phyloP scores from a whole-genome alignment of 2,329 filamentous ascomycete genomes.

The Apiospora aurea region DNA sequence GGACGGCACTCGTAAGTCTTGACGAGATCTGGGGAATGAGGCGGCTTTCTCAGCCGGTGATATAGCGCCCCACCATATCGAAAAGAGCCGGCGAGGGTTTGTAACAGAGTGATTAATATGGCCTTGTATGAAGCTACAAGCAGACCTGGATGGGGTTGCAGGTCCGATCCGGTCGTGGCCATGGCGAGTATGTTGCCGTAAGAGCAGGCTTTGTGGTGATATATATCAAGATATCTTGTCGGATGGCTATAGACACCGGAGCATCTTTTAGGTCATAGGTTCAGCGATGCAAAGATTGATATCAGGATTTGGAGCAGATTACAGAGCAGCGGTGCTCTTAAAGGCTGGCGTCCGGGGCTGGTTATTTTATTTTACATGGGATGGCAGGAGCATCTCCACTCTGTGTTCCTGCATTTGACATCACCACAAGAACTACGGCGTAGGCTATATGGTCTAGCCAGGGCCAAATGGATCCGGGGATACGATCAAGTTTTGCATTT shows the following conservation, averaged over 20 bases:
- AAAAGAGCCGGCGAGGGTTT: conserved; percentile 25
- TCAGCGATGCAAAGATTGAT: background rate
- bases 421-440: background rate
- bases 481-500: background rate
- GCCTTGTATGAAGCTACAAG: conserved; percentile 1
- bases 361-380: conserved; percentile 3
- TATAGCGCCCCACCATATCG: conserved; percentile 38
- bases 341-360: background rate
- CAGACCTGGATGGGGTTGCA: background rate
- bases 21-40: conserved; percentile 39
- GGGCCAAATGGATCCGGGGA: background rate
- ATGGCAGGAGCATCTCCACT: conserved; percentile 16
- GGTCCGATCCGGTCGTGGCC: background rate
- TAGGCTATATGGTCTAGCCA: background rate
- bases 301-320: background rate
- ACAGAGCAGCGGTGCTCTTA: background rate
- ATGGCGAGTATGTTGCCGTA: background rate
- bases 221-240: background rate
- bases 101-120: conserved; percentile 1
- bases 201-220: background rate
- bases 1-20: conserved; percentile 46
- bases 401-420: background rate
- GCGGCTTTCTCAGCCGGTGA: conserved; percentile 26
- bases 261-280: background rate
- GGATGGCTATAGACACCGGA: background rate